phyloP scores from a whole-genome alignment of 2,329 filamentous ascomycete genomes.

The Colletotrichum trifolii region DNA sequence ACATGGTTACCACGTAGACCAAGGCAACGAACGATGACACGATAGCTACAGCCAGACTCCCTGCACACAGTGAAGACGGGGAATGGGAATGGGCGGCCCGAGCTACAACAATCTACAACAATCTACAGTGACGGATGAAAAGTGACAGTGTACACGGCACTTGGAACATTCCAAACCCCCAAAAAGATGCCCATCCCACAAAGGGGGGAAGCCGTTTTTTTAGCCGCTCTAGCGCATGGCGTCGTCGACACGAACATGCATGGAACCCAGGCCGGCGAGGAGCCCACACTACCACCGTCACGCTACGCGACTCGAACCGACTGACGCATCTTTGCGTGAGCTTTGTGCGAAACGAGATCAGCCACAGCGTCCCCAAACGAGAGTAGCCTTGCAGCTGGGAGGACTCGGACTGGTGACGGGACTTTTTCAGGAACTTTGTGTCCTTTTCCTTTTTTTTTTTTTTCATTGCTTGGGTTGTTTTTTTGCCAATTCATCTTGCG shows the following conservation, averaged over 20 bases:
- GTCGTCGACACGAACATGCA: constrained; percentile 22
- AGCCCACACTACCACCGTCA: constrained; percentile 29
- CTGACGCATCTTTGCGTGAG: background rate
- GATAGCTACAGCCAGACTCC: too few species aligned
- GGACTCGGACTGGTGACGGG: too few species aligned
- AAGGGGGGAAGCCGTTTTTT: background rate
- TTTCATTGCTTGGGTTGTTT: too few species aligned
- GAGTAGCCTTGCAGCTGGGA: too few species aligned
- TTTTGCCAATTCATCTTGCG: too few species aligned
- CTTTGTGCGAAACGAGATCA: background rate
- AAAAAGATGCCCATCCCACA: too few species aligned
- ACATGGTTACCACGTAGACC: too few species aligned
- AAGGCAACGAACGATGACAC: too few species aligned
- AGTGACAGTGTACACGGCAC: background rate
- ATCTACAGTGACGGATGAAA: background rate
- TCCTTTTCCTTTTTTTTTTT: too few species aligned
- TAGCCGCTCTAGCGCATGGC: constrained; percentile 26
- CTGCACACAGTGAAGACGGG: background rate
- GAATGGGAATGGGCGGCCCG: constrained; percentile 18
- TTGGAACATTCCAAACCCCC: too few species aligned
- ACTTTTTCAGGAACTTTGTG: too few species aligned
- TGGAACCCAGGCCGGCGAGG: background rate
- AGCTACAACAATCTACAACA: constrained; percentile 19
- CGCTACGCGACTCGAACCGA: background rate
- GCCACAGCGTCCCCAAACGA: too few species aligned